Conservation (phyloP, 805 yeast genomes). For the Wickerhamiella slavikovae region DNA sequence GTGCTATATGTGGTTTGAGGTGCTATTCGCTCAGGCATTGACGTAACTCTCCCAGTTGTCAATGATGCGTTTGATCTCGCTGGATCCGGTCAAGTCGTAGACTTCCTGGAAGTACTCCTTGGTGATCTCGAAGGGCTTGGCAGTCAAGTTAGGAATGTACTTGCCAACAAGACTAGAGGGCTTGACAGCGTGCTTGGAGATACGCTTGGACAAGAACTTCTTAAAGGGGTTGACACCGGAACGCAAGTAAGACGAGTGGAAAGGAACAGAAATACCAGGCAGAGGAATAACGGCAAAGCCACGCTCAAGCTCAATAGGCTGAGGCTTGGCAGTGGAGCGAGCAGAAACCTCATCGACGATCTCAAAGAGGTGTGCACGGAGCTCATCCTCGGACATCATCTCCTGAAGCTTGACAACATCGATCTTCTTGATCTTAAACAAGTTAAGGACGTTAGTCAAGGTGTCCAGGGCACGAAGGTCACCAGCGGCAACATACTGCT, state of each 20-base stretch:
- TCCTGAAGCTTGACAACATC: constrained; percentile 77
- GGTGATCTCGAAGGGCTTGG: constrained; percentile 87
- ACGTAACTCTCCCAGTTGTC: constrained; percentile 99
- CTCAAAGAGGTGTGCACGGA: constrained; percentile 70
- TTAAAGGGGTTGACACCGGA: constrained; percentile 98
- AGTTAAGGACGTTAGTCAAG: constrained; percentile 78
- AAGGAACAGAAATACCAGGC: constrained; percentile 98
- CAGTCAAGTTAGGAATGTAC: constrained; percentile 97
- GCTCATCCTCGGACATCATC: constrained; percentile 66
- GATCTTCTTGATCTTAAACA: constrained; percentile 83
- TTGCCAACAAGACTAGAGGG: constrained; percentile 84
- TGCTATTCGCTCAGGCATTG: too few species aligned
- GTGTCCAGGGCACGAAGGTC: constrained; percentile 90
- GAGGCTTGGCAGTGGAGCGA: constrained; percentile 70
- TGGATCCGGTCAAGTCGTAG: constrained; percentile 75
- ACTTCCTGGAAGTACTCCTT: constrained; percentile 96
- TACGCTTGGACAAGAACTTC: constrained; percentile 89
- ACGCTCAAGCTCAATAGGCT: constrained; percentile 92
- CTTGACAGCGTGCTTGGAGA: constrained; percentile 84
- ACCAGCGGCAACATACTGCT: constrained; percentile 98
- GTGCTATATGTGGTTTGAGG: too few species aligned
- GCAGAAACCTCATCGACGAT: constrained; percentile 71
- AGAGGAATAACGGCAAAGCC: constrained; percentile 97
- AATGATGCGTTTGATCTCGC: constrained; percentile 69
- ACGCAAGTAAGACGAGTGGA: constrained; percentile 97